Evolutionary conservation across 1,284 basidiomycete genomes (phyloP).

Genomic region (Pseudozyma tsukubaensis): DNA sequence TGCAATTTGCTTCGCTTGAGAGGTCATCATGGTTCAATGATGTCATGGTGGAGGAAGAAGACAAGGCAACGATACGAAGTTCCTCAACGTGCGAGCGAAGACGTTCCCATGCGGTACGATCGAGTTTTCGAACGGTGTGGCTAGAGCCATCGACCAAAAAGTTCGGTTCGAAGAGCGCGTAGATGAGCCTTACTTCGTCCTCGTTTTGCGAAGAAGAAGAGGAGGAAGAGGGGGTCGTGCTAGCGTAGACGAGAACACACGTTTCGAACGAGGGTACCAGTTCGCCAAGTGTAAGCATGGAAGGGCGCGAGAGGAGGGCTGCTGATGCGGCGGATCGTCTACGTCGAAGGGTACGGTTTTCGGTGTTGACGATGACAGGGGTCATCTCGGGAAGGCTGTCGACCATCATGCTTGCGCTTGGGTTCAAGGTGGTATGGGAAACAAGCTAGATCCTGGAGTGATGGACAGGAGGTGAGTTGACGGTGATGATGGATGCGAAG

Average conservation of each 20-base stretch:
- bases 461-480: neutral
- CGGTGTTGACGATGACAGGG: no score
- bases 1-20: no score
- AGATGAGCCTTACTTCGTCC: conserved; percentile 11
- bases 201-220: neutral
- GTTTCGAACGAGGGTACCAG: conserved; percentile 42
- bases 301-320: conserved; percentile 43
- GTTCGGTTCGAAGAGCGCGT: conserved; percentile 53
- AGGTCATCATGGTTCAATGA: no score
- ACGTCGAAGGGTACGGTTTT: conserved; percentile 27
- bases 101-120: conserved; percentile 44
- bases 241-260: conserved; percentile 44
- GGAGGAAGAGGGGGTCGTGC: conserved; percentile 2
- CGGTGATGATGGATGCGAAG: no score
- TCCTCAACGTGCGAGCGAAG: conserved; percentile 47
- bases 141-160: conserved; percentile 36
- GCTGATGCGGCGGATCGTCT: conserved; percentile 48
- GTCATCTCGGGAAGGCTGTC: neutral
- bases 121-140: conserved; percentile 21
- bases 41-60: conserved; percentile 15
- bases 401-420: conserved; percentile 7
- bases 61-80: conserved; percentile 40
- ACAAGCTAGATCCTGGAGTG: no score
- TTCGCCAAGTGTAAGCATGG: conserved; percentile 32
- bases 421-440: no score